Evolutionary conservation across 2,329 filamentous ascomycete genomes (phyloP), one percentile per base, ranked within the genome.

Genomic region (Aspergillus sp.): DNA sequence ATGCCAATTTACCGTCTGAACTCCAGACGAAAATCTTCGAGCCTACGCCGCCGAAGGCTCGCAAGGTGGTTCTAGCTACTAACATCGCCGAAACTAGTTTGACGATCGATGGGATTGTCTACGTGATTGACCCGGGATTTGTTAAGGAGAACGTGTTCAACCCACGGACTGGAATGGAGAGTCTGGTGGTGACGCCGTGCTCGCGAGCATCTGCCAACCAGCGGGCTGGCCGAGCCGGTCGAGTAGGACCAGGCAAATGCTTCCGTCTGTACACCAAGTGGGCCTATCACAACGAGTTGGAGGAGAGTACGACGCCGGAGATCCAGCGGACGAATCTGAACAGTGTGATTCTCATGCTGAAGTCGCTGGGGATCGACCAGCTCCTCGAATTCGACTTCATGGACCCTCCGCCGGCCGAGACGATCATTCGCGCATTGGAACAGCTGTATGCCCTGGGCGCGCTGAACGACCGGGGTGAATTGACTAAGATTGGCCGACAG

Each of bases 41-140:
- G 69, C 92, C 93, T 0, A 96, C 94, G 0, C 94, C 95, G 0
- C 86, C 89, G 0, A 89, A 89, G 18, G 89, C 90, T 0, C 85
- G 95, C 29, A 99, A 98, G 73, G 92, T 98, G 0, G 92, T 99
- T 0, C 79, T 98, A 42, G 92, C 94, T 0, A 98, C 95, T 2
- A 99, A 99, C 72, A 98, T 99, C 74, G 95, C 95, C 2, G 95
- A 99, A 75, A 99, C 95, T 0, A 92, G 88, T 80, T 79, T 99
- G 70, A 99, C 95, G 0, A 96, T 99, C 59, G 93, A 98, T 72
- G 94, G 93, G 16, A 96, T 98, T 60, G 90, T 94, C 9, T 97
- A 96, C 73, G 95, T 98, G 39, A 96, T 98, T 60, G 95, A 99
- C 67, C 91, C 91, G 0, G 95, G 95, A 0, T 96, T 96, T 65